Evolutionary conservation across 1,284 basidiomycete genomes (phyloP), one percentile per base, ranked within the genome.

Genomic region (Boletus calvinii): DNA sequence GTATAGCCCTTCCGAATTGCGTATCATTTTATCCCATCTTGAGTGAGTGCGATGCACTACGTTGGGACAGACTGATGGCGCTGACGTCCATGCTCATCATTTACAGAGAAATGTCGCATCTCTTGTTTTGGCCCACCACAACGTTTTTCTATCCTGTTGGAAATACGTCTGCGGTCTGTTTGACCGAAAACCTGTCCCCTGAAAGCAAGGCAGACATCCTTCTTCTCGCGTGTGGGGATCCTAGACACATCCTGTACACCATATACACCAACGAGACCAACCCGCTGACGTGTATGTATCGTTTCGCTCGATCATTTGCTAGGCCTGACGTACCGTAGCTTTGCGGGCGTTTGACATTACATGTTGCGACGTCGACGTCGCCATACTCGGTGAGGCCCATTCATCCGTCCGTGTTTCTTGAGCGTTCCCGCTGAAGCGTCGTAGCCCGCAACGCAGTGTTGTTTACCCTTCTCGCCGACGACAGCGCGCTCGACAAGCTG

Each of bases 311-410:
- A 8, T 11, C 4, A 26, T 17, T 36, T 20, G 1, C 29, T 0
- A 1, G 13, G 12, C 2, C 20, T 59, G 30, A 60, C 20, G 3
- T 2, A 1, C 12, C 15, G 7, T 13, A 76, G 74, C 47, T 35
- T 43, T 53, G 15, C 73, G 78, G 12, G 56, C 48, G 4, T 55
- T 82, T 11, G 83, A 85, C 55, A 73, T 85, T 46, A 84, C 83
- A 7, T 85, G 83, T 52, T 80, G 78, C 44, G 83, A 85, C 61
- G 61, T 72, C 22, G 83, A 86, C 18, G 76, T 79, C 1, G 83
- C 75, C 0, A 65, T 84, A 3, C 63, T 85, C 15, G 82, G 83
- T 81, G 37, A 22, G 58, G 1, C 30, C 8, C 10, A 20, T 56
- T 64, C 51, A 32, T 30, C 30, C 32, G 1, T 7, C 5, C 2